Evolutionary conservation across 106 monocot species (phyloP).

Genomic region (Amphibolis antarctica): DNA sequence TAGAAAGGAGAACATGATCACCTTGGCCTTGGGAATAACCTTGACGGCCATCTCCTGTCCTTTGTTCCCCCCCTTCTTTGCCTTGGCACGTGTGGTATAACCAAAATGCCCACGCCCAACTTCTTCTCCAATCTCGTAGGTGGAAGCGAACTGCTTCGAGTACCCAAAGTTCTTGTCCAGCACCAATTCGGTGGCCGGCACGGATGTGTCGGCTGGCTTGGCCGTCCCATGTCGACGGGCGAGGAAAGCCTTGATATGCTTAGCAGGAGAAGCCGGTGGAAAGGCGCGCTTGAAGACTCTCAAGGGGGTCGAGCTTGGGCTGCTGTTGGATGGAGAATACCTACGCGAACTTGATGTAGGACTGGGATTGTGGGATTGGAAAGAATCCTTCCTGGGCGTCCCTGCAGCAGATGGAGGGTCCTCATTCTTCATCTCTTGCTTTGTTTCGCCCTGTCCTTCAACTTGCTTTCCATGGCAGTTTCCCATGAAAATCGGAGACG

Average conservation of each 20-base stretch:
- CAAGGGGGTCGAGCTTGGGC: constrained; percentile 41
- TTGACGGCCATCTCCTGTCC: constrained; percentile 77
- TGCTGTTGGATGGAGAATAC: constrained; percentile 54
- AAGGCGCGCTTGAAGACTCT: constrained; percentile 59
- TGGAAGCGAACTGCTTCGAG: constrained; percentile 54
- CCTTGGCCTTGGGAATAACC: constrained; percentile 87
- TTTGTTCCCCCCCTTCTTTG: constrained; percentile 70
- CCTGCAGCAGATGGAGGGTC: constrained; percentile 13
- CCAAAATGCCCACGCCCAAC: constrained; percentile 85
- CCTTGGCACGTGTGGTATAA: constrained; percentile 61
- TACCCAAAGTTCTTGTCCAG: constrained; percentile 83
- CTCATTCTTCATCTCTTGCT: not conserved
- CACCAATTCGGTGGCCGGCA: constrained; percentile 37
- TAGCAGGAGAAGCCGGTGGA: constrained; percentile 82
- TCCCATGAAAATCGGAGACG: constrained; percentile 29
- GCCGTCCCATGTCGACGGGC: constrained; percentile 57
- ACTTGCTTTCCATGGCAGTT: constrained; percentile 57
- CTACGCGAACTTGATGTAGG: constrained; percentile 47
- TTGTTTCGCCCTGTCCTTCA: constrained; percentile 5
- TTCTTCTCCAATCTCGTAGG: constrained; percentile 75
- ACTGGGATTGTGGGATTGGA: constrained; percentile 54
- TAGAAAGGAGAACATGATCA: not conserved
- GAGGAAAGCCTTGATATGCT: constrained; percentile 80
- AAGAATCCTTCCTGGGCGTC: constrained; percentile 42
- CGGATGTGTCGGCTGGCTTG: constrained; percentile 60